A percentile compares a stretch with the other conserved stretches of the same genome.
Evolutionary conservation across 2,329 filamentous ascomycete species (phyloP).

Genomic region (Xylaria sp.): DNA sequence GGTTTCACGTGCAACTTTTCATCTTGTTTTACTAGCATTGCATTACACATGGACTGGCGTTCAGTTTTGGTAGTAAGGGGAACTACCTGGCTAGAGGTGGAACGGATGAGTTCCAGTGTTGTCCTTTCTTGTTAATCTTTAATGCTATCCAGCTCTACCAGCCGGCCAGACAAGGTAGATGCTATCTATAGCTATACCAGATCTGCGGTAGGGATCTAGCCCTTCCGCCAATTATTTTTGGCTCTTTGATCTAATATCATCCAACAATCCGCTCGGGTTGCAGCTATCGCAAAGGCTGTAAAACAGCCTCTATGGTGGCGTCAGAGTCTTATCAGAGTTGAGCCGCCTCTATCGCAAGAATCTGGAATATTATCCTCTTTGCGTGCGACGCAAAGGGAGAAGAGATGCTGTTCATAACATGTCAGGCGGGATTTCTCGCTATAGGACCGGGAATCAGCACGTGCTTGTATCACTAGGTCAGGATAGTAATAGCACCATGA

Average conservation of each 20-base stretch:
- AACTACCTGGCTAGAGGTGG: conserved; percentile 32
- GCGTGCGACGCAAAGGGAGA: background rate
- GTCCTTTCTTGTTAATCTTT: conserved; percentile 35
- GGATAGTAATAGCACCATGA: conserved; percentile 32
- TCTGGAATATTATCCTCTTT: background rate
- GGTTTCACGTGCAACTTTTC: conserved; percentile 13
- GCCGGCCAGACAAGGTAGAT: background rate
- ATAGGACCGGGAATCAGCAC: background rate
- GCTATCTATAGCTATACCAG: background rate
- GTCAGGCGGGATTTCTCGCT: background rate
- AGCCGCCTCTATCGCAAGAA: background rate
- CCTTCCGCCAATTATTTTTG: background rate
- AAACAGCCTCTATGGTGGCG: background rate
- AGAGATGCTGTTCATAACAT: background rate
- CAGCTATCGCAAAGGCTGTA: background rate
- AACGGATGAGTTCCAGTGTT: conserved; percentile 32
- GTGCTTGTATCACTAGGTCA: conserved; percentile 19
- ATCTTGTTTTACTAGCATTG: conserved; percentile 37
- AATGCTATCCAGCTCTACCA: conserved; percentile 28
- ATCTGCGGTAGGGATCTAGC: background rate
- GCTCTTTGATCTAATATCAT: background rate
- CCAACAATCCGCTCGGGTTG: background rate
- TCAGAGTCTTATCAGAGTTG: background rate
- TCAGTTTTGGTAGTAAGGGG: conserved; percentile 29
- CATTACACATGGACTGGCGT: conserved; percentile 39